Conservation (phyloP, 495 filamentous ascomycete species). For the Podospora sp. region DNA sequence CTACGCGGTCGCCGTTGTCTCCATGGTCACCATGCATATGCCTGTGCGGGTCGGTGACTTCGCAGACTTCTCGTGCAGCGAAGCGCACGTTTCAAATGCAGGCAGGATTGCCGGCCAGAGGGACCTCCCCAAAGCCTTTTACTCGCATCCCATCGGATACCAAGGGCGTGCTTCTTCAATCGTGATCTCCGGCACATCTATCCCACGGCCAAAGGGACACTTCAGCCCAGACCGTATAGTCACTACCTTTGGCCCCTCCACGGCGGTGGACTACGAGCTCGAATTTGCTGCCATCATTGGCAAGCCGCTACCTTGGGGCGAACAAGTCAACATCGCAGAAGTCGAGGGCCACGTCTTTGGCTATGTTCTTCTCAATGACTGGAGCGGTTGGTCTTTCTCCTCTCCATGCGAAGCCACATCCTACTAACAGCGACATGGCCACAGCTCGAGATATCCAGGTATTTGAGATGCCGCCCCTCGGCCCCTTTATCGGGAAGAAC, state of each 20-base stretch:
- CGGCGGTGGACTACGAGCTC: slow-evolving; percentile 70
- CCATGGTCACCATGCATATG: not conserved
- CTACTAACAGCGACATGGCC: too few relatives aligned
- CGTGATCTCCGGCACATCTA: not conserved
- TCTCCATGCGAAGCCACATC: not conserved
- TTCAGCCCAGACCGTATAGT: too few relatives aligned
- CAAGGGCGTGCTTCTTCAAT: not conserved
- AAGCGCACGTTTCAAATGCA: too few relatives aligned
- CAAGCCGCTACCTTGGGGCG: slow-evolving; percentile 60
- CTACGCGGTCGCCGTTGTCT: not conserved
- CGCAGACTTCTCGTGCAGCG: not conserved
- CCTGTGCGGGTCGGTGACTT: not conserved
- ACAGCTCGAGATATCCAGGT: slow-evolving; percentile 70
- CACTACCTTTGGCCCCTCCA: slow-evolving; percentile 56
- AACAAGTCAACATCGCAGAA: slow-evolving; percentile 54
- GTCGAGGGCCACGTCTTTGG: slow-evolving; percentile 73
- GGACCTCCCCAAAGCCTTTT: too few relatives aligned
- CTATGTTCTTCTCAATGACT: slow-evolving; percentile 76
- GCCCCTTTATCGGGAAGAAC: slow-evolving; percentile 75
- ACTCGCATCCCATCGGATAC: too few relatives aligned
- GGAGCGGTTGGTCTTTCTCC: slow-evolving; percentile 42
- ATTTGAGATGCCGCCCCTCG: slow-evolving; percentile 69
- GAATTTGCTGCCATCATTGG: slow-evolving; percentile 54
- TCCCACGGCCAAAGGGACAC: too few relatives aligned
- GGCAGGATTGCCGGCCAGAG: too few relatives aligned